These are phyloP conservation scores for Rhizoclosmatium sp. DNA, from an alignment of 192 early-diverging fungal genomes.

Conservation along the genomic window DNA sequence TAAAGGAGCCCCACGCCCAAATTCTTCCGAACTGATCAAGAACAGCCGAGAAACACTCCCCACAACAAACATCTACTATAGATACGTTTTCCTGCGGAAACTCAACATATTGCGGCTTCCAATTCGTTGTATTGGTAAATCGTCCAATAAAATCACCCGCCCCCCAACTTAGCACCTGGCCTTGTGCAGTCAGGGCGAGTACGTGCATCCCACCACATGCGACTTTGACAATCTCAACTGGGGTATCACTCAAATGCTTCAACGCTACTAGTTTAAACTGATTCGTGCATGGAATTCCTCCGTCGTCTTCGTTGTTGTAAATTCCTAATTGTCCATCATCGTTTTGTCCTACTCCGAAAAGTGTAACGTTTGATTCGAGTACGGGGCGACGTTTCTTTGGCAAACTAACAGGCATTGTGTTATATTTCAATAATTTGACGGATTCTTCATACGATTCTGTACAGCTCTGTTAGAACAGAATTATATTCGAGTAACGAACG, in stretches of 20 bases:
- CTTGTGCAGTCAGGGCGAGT: slow-evolving; percentile 15
- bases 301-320: slow-evolving; percentile 13
- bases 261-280: slow-evolving; percentile 30
- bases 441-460: background rate
- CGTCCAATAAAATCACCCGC: slow-evolving; percentile 31
- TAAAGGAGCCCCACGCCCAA: slow-evolving; percentile 44
- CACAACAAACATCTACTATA: slow-evolving; percentile 26
- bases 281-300: slow-evolving; percentile 31
- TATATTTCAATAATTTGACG: background rate
- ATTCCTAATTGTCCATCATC: slow-evolving; percentile 44
- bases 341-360: slow-evolving; percentile 23
- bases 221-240: slow-evolving; percentile 12
- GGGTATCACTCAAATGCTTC: background rate
- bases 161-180: slow-evolving; percentile 34
- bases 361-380: background rate
- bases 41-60: slow-evolving; percentile 30
- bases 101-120: slow-evolving; percentile 11
- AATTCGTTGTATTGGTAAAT: background rate
- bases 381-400: background rate
- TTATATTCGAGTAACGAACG: background rate
- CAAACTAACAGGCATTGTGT: background rate
- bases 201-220: slow-evolving; percentile 35
- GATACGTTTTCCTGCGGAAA: background rate
- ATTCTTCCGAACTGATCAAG: slow-evolving; percentile 23
- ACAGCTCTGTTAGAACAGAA: background rate